Evolutionary conservation across 2,329 filamentous ascomycete species (phyloP).

Genomic region (Chrysosphaeria jannelii): DNA sequence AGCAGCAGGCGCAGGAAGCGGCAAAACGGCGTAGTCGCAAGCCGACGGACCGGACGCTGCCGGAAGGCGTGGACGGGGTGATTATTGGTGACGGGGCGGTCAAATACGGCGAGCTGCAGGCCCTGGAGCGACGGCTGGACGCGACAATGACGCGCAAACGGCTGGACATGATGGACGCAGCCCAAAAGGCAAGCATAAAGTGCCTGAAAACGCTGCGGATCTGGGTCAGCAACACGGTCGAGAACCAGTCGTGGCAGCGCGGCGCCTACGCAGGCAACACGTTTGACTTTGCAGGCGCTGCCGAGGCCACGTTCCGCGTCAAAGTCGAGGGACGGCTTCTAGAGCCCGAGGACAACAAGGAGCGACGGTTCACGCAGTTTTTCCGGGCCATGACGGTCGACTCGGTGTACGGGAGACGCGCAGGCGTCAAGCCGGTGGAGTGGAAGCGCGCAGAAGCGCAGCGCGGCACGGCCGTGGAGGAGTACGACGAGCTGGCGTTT

Average conservation of each 20-base stretch:
- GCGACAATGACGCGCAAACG: conserved; percentile 84
- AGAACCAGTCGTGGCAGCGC: conserved; percentile 81
- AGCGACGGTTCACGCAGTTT: conserved; percentile 37
- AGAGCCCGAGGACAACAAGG: conserved; percentile 11
- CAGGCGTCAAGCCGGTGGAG: conserved; percentile 21
- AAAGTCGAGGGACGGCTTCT: conserved; percentile 75
- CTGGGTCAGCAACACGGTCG: conserved; percentile 83
- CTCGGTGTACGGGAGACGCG: conserved; percentile 22
- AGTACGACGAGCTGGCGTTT: conserved; percentile 80
- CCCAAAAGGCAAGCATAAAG: conserved; percentile 25
- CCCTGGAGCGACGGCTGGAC: conserved; percentile 67
- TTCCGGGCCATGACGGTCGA: conserved; percentile 55
- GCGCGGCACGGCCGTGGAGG: conserved; percentile 16
- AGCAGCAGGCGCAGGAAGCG: conserved; percentile 27
- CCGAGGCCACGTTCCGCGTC: conserved; percentile 57
- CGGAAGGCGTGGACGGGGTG: conserved; percentile 61
- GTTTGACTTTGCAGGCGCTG: conserved; percentile 54
- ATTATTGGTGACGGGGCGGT: conserved; percentile 56
- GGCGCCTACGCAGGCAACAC: conserved; percentile 30
- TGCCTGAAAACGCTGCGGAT: conserved; percentile 63
- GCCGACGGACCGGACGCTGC: conserved; percentile 83
- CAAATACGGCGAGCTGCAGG: conserved; percentile 58
- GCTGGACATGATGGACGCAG: conserved; percentile 61
- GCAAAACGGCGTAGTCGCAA: conserved; percentile 60
- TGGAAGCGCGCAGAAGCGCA: conserved; percentile 50